phyloP scores from a whole-genome alignment of 352 stramenopile genomes.

The Phytophthora sp. region DNA sequence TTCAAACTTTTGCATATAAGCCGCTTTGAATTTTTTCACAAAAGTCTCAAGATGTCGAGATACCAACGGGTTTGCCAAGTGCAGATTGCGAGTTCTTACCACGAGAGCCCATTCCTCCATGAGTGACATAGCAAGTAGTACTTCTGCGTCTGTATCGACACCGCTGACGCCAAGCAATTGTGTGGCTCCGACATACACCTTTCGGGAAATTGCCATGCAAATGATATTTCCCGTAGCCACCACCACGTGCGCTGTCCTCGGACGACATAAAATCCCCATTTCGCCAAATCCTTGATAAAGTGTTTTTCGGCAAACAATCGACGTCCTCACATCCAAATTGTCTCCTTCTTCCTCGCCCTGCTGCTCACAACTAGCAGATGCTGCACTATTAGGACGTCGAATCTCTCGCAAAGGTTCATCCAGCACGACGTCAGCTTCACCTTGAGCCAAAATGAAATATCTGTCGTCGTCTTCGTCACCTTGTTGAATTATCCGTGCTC shows the following conservation, averaged over 20 bases:
- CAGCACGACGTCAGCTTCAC: slow-evolving; percentile 61
- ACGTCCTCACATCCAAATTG: slow-evolving; percentile 23
- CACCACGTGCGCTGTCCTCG: slow-evolving; percentile 57
- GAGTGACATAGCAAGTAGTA: slow-evolving; percentile 64
- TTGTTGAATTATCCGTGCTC: slow-evolving; percentile 59
- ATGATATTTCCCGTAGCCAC: slow-evolving; percentile 50
- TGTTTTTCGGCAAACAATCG: slow-evolving; percentile 58
- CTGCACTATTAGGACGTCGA: not conserved
- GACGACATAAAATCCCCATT: slow-evolving; percentile 74
- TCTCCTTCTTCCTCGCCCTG: slow-evolving; percentile 4
- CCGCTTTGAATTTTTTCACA: slow-evolving; percentile 80
- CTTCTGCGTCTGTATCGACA: slow-evolving; percentile 60
- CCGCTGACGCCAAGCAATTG: slow-evolving; percentile 39
- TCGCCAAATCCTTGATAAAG: slow-evolving; percentile 79
- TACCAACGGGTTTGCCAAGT: slow-evolving; percentile 71
- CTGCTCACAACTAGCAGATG: not conserved
- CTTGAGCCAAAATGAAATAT: slow-evolving; percentile 75
- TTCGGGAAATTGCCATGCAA: slow-evolving; percentile 58
- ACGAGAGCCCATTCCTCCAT: slow-evolving; percentile 76
- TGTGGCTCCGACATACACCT: slow-evolving; percentile 50
- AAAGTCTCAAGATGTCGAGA: slow-evolving; percentile 73
- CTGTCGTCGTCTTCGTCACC: slow-evolving; percentile 61
- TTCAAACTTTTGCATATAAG: slow-evolving; percentile 79
- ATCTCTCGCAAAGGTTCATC: slow-evolving; percentile 36
- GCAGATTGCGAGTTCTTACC: slow-evolving; percentile 62